Conservation (phyloP, 495 filamentous ascomycete species). For the Xylaria palmicola region DNA sequence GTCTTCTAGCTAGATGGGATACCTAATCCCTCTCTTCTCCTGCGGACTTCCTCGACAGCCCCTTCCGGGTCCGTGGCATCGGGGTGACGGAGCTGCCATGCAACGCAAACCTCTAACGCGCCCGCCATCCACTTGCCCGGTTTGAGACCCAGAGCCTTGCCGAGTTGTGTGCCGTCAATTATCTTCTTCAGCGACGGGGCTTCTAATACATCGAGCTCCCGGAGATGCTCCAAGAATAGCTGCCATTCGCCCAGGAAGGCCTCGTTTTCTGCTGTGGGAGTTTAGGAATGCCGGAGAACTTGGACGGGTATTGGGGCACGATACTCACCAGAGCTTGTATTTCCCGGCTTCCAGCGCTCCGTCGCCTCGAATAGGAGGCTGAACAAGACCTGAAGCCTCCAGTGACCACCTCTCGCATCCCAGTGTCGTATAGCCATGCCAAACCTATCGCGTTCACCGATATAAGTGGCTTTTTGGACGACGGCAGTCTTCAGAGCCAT, state of each 20-base stretch:
- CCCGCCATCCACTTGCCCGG: slow-evolving; percentile 77
- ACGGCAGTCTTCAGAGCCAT: slow-evolving; percentile 55
- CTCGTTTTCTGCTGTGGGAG: slow-evolving; percentile 24
- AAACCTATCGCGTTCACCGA: slow-evolving; percentile 46
- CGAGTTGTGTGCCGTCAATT: slow-evolving; percentile 65
- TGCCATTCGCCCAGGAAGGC: slow-evolving; percentile 51
- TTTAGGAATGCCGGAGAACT: slow-evolving; percentile 7
- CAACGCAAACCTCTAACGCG: slow-evolving; percentile 69
- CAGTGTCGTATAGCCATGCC: slow-evolving; percentile 80
- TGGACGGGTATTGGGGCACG: not conserved
- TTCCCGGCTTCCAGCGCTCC: slow-evolving; percentile 26
- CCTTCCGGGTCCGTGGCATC: slow-evolving; percentile 56
- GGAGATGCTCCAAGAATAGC: slow-evolving; percentile 54
- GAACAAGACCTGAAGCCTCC: slow-evolving; percentile 73
- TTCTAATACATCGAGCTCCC: slow-evolving; percentile 50
- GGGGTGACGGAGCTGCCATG: slow-evolving; percentile 85
- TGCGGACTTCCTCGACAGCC: slow-evolving; percentile 63
- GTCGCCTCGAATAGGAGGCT: slow-evolving; percentile 66
- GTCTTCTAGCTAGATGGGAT: slow-evolving; percentile 32
- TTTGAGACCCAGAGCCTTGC: slow-evolving; percentile 56
- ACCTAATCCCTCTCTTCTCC: slow-evolving; percentile 55
- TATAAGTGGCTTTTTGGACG: slow-evolving; percentile 30
- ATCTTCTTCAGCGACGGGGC: slow-evolving; percentile 56
- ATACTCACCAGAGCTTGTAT: slow-evolving; percentile 13
- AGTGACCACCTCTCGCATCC: slow-evolving; percentile 60